Conservation (phyloP, 805 yeast genomes). For the Candida tallmaniae region DNA sequence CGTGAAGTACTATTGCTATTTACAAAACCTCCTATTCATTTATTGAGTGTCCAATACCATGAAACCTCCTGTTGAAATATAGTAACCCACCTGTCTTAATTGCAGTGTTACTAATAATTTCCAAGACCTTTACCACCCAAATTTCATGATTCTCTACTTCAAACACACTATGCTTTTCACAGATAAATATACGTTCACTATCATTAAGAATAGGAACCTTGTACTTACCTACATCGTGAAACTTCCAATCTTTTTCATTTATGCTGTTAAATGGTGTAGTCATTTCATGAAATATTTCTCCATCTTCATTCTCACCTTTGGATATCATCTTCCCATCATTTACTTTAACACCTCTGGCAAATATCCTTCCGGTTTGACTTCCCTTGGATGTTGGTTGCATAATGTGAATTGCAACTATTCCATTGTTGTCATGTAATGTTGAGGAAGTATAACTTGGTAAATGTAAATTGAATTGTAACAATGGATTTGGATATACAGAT, state of each 20-base stretch:
- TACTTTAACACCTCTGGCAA: slow-evolving; percentile 53
- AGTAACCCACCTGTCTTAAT: slow-evolving; percentile 55
- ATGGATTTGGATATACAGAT: slow-evolving; percentile 70
- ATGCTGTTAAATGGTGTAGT: slow-evolving; percentile 51
- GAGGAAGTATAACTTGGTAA: slow-evolving; percentile 79
- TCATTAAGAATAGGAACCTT: slow-evolving; percentile 53
- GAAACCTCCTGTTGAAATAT: slow-evolving; percentile 61
- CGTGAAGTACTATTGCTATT: too few species aligned
- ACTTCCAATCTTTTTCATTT: slow-evolving; percentile 28
- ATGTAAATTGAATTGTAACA: slow-evolving; percentile 82
- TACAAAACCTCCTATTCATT: slow-evolving; percentile 7
- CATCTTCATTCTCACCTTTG: slow-evolving; percentile 29
- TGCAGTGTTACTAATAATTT: slow-evolving; percentile 35
- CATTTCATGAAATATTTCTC: slow-evolving; percentile 39
- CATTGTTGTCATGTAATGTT: slow-evolving; percentile 50
- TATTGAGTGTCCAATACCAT: slow-evolving; percentile 36
- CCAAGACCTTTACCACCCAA: slow-evolving; percentile 77
- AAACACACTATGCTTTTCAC: slow-evolving; percentile 50
- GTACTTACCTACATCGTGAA: slow-evolving; percentile 16
- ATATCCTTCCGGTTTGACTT: slow-evolving; percentile 58
- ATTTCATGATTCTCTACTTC: slow-evolving; percentile 81
- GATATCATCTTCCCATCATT: slow-evolving; percentile 20
- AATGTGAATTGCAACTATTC: slow-evolving; percentile 67
- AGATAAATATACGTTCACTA: slow-evolving; percentile 59
- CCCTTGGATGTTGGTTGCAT: slow-evolving; percentile 57